A percentile compares a stretch with the other conserved stretches of the same genome.
These are phyloP conservation scores for Coemansia furcata DNA, from an alignment of 192 early-diverging fungal genomes.

Conservation along the genomic window DNA sequence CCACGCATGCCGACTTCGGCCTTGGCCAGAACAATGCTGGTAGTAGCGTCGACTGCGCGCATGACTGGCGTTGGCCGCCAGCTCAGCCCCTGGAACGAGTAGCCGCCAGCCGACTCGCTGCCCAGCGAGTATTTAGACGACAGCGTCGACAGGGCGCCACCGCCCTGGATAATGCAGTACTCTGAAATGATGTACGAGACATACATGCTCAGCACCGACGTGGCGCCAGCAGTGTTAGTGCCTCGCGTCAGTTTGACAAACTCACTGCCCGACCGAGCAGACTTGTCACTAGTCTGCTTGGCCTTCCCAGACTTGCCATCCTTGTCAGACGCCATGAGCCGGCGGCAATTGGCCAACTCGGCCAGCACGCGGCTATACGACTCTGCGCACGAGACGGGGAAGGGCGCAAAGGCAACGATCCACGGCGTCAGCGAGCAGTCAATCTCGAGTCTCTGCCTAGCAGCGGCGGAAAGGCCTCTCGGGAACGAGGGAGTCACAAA, in stretches of 20 bases:
- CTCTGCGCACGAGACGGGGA: slow-evolving; percentile 32
- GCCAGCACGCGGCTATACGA: slow-evolving; percentile 35
- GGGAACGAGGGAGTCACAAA: slow-evolving; percentile 28
- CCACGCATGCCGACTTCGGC: slow-evolving; percentile 2
- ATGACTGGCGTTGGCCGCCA: slow-evolving; percentile 33
- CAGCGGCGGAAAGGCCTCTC: background rate
- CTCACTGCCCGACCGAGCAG: background rate
- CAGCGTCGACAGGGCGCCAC: slow-evolving; percentile 10
- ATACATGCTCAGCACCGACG: slow-evolving; percentile 24
- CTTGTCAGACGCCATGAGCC: background rate
- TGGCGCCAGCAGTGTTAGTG: slow-evolving; percentile 32
- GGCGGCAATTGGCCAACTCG: slow-evolving; percentile 25
- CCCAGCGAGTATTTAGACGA: background rate
- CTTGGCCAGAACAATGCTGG: background rate
- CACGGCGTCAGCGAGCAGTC: slow-evolving; percentile 26
- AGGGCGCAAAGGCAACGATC: slow-evolving; percentile 35
- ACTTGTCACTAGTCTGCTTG: background rate
- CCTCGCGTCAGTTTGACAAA: slow-evolving; percentile 39
- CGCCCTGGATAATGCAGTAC: slow-evolving; percentile 50
- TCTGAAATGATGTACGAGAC: slow-evolving; percentile 41
- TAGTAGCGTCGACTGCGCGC: background rate
- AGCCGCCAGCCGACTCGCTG: background rate
- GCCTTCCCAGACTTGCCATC: background rate
- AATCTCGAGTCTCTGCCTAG: background rate
- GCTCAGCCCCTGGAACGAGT: slow-evolving; percentile 26